Conservation (phyloP, 495 filamentous ascomycete genomes). For the Penicillium canariense region DNA sequence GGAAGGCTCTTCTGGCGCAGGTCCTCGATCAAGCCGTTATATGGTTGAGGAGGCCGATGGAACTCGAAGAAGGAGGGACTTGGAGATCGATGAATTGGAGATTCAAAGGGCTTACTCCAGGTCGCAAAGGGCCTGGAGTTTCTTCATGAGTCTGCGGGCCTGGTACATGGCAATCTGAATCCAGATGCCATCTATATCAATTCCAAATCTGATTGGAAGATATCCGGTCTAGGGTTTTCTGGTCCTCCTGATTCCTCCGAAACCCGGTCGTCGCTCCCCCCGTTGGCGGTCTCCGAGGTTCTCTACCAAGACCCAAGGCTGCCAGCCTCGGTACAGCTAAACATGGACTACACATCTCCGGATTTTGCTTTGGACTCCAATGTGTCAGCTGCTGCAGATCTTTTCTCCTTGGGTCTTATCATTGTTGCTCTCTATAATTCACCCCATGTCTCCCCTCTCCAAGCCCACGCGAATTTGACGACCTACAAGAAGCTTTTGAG, state of each 20-base stretch:
- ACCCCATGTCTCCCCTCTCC: conserved; percentile 81
- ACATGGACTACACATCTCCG: conserved; percentile 88
- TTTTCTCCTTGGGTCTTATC: conserved; percentile 89
- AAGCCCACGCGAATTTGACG: conserved; percentile 71
- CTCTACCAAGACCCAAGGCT: conserved; percentile 82
- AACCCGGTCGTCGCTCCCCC: conserved; percentile 64
- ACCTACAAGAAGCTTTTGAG: conserved; percentile 79
- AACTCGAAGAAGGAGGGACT: conserved; percentile 67
- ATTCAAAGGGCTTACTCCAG: conserved; percentile 92
- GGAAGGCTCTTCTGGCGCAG: conserved; percentile 57
- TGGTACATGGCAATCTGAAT: conserved; percentile 92
- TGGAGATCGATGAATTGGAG: conserved; percentile 96
- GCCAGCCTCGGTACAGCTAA: conserved; percentile 78
- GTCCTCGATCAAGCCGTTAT: conserved; percentile 71
- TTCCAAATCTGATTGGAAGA: conserved; percentile 98
- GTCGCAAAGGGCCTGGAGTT: conserved; percentile 94
- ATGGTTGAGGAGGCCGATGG: conserved; percentile 80
- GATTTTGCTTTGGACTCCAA: conserved; percentile 90
- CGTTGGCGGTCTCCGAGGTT: conserved; percentile 78
- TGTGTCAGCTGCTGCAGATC: conserved; percentile 74
- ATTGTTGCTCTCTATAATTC: conserved; percentile 90
- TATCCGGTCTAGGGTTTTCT: conserved; percentile 88
- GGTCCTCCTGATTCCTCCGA: conserved; percentile 69
- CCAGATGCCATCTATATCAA: conserved; percentile 96
- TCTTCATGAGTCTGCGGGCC: conserved; percentile 89